Conservation (phyloP, 2,329 filamentous ascomycete species). For the Fusarium falciforme region DNA sequence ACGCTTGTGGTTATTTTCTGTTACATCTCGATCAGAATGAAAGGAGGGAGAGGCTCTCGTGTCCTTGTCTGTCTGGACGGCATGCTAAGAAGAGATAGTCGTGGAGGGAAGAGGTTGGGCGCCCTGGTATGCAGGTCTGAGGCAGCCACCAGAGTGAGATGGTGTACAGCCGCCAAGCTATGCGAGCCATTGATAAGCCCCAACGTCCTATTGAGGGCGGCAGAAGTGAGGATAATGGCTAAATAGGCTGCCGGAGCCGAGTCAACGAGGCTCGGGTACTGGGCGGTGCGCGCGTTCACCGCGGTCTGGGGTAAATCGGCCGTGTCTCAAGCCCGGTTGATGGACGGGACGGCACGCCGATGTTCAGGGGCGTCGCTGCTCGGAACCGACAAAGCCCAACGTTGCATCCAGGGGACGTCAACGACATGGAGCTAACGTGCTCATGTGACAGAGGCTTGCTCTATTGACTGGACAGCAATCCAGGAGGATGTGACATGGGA, state of each 20-base stretch:
- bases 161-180: conserved; percentile 14
- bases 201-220: background rate
- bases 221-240: background rate
- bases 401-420: background rate
- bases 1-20: background rate
- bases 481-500: conserved; percentile 1
- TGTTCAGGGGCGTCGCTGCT: background rate
- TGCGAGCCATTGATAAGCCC: conserved; percentile 32
- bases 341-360: conserved; percentile 13
- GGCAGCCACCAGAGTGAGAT: conserved; percentile 26
- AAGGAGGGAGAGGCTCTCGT: background rate
- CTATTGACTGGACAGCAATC: background rate
- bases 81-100: background rate
- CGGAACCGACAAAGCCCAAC: conserved; percentile 7
- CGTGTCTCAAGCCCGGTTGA: conserved; percentile 14
- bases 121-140: conserved; percentile 29
- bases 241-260: background rate
- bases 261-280: conserved; percentile 2
- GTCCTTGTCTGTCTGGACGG: background rate
- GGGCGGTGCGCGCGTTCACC: background rate
- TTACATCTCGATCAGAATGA: background rate
- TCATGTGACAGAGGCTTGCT: conserved; percentile 2
- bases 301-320: conserved; percentile 12
- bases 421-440: background rate
- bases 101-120: conserved; percentile 26